phyloP scores from a whole-genome alignment of 805 yeast genomes.

The Diddensiella caesifluorescens region DNA sequence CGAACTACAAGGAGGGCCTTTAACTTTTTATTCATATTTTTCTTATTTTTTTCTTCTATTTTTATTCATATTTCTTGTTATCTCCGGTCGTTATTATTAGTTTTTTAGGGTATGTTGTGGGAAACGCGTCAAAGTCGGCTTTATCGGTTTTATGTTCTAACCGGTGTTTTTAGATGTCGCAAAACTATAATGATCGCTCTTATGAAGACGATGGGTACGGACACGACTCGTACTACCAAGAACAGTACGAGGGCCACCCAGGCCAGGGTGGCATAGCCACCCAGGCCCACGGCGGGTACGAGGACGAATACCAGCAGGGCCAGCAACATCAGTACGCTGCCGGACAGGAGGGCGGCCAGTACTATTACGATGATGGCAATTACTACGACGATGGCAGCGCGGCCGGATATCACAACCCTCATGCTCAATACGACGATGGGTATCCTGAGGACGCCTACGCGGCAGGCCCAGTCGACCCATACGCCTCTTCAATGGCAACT shows the following conservation, averaged over 20 bases:
- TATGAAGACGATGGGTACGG: conserved; percentile 17
- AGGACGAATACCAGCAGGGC: conserved; percentile 20
- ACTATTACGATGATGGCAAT: conserved; percentile 31
- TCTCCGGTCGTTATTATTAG: too few relatives aligned
- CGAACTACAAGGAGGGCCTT: too few relatives aligned
- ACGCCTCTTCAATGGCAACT: conserved; percentile 37
- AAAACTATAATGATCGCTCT: conserved; percentile 8
- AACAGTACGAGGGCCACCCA: conserved; percentile 20
- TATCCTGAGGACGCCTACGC: conserved; percentile 40
- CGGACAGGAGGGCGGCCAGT: conserved; percentile 22
- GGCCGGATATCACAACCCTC: conserved; percentile 29
- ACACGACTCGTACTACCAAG: conserved; percentile 25
- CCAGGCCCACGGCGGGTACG: conserved; percentile 19
- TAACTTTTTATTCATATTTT: too few relatives aligned
- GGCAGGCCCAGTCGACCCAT: conserved; percentile 40
- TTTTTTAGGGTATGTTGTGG: conserved; percentile 4
- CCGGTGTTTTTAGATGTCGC: conserved; percentile 19
- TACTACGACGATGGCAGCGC: conserved; percentile 39
- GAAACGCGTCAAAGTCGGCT: conserved; percentile 1
- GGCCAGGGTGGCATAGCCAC: conserved; percentile 16
- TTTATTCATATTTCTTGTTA: too few relatives aligned
- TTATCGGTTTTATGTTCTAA: conserved; percentile 8
- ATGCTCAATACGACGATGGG: conserved; percentile 34
- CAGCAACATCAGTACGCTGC: conserved; percentile 25
- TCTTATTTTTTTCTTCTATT: too few relatives aligned